Evolutionary conservation across 441 rosid species (phyloP), one percentile per base, ranked within the genome.

Genomic region (Melianthus villosus): DNA sequence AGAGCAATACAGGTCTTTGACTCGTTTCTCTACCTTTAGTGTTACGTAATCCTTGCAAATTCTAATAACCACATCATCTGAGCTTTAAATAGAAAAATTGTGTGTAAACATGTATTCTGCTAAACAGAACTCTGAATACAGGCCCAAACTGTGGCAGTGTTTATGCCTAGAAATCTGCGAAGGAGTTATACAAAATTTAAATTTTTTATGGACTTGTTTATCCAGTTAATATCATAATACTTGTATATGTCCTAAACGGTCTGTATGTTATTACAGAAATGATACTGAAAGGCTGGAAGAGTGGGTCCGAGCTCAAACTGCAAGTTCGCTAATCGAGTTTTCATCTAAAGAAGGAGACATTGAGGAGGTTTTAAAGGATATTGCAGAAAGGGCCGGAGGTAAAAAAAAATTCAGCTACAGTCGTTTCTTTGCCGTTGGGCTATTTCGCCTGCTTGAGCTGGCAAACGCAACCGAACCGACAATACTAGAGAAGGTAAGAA

Each of bases 371-470:
- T 50, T 87, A 3, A 83, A 80, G 71, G 83, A 72, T 57, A 76
- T 87, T 50, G 73, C 92, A 9, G 93, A 54, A 48, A 78, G 92
- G 73, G 80, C 93, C 18, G 65, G 62, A 15, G 52, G 56, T 43
- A n/a, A n/a, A n/a, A 73, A 75, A 34, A 69, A 72, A 35, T 87
- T 83, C 66, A 80, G 82, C 68, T 87, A 87, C 63, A 83, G 95
- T 54, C 84, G 97, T 51, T 83, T 87, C 84, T 83, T 87, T 52
- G 97, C 92, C 4, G 65, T 83, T 44, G 97, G 97, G 9, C 63
- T 87, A 15, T 83, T 87, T 51, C 95, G 93, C 53, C 75, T 83
- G 57, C 93, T 83, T 17, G 97, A 87, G 75, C 75, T 83, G 52
- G 76, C 92, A 18, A 62, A 55, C 57, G 79, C 93, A 35, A 75